Evolutionary conservation across 441 rosid genomes (phyloP).

Genomic region (Croton laevigatus): DNA sequence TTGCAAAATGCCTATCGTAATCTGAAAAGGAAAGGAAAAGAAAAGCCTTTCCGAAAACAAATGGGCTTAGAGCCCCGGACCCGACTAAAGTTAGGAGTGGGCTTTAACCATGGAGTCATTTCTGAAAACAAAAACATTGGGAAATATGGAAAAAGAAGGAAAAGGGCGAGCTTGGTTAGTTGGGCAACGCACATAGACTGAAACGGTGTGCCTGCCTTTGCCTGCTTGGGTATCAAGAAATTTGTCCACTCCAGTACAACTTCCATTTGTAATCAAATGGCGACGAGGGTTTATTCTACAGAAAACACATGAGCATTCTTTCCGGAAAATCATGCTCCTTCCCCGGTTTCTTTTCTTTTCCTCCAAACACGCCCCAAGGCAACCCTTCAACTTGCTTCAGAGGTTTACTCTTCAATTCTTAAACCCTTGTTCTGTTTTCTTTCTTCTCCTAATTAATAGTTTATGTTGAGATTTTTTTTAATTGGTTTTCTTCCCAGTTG

Average conservation of each 20-base stretch:
- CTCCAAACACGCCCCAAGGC: constrained; percentile 39
- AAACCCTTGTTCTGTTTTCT: background rate
- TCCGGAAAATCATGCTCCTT: constrained; percentile 32
- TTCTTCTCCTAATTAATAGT: background rate
- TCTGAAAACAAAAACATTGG: too few species aligned
- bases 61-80: too few species aligned
- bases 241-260: too few species aligned
- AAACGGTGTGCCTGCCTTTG: background rate
- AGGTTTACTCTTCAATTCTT: constrained; percentile 42
- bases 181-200: too few species aligned
- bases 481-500: background rate
- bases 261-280: background rate
- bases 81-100: background rate
- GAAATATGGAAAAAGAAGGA: too few species aligned
- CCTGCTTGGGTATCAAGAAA: constrained; percentile 34
- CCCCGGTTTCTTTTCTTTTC: constrained; percentile 45
- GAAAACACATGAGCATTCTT: constrained; percentile 2
- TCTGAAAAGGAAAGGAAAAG: too few species aligned
- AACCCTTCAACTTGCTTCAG: constrained; percentile 30
- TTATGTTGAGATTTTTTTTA: background rate
- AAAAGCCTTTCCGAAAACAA: too few species aligned
- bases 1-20: too few species aligned
- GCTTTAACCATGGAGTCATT: too few species aligned
- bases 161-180: background rate
- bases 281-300: constrained; percentile 8